Percentiles rank a stretch among this genome's conserved stretches.
phyloP scores from a whole-genome alignment of 345 rosid genomes.

The Citrus cavaleriei region DNA sequence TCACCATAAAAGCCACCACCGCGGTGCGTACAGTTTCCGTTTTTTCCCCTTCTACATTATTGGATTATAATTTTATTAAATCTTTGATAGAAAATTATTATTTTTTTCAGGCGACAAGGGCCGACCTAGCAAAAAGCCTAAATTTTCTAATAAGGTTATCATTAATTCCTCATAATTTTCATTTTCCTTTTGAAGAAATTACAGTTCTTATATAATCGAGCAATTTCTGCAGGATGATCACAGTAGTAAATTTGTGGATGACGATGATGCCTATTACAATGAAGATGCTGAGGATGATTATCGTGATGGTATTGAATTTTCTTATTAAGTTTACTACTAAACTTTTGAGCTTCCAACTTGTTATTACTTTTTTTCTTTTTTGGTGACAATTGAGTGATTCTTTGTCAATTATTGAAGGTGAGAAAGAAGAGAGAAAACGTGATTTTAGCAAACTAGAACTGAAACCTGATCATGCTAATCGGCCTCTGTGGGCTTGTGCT shows the following conservation, averaged over 20 bases:
- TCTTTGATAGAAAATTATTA: too few species aligned
- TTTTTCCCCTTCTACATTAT: background rate
- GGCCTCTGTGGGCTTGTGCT: conserved; percentile 97
- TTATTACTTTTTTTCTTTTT: too few species aligned
- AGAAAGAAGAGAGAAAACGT: conserved; percentile 56
- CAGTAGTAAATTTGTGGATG: conserved; percentile 41
- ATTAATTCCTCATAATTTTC: background rate
- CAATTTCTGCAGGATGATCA: conserved; percentile 55
- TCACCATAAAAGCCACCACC: background rate
- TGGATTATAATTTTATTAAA: background rate
- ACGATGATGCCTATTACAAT: conserved; percentile 39
- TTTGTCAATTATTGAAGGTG: conserved; percentile 30
- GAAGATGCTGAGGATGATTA: conserved; percentile 63
- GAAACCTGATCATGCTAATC: conserved; percentile 73
- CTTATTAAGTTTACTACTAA: background rate
- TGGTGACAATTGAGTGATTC: background rate
- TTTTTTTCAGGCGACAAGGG: conserved; percentile 63
- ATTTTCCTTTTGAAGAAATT: background rate
- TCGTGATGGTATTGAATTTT: conserved; percentile 52
- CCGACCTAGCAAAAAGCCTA: conserved; percentile 58
- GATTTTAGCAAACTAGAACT: conserved; percentile 77
- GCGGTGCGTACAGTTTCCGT: background rate
- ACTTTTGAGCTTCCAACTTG: background rate
- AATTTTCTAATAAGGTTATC: conserved; percentile 54
- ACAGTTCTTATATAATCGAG: background rate